A percentile compares a stretch with the other conserved stretches of the same genome.
phyloP scores from a whole-genome alignment of 306 rosid genomes.

The Begonia peltatifolia region DNA sequence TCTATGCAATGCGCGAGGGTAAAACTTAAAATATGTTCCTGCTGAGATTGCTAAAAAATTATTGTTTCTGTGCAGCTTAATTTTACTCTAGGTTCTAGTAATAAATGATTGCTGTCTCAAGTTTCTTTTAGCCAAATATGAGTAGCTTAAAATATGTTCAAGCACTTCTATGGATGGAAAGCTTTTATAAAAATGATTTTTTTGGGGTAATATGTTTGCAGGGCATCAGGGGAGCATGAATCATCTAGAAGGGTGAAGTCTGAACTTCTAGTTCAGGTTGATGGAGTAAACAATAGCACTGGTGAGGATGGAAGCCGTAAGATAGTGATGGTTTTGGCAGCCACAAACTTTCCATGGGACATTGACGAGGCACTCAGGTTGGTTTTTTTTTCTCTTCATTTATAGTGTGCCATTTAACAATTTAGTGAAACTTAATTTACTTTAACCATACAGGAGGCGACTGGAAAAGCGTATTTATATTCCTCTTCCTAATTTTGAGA shows the following conservation, averaged over 20 bases:
- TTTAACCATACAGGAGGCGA: conserved; percentile 52
- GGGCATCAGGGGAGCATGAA: conserved; percentile 99
- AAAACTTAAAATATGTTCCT: conserved; percentile 4
- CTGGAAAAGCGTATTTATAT: conserved; percentile 88
- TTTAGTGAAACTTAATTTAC: neutral
- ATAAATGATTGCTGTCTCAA: no score
- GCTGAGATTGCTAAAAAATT: neutral
- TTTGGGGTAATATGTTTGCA: conserved; percentile 8
- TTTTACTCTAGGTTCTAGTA: no score
- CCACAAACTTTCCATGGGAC: conserved; percentile 95
- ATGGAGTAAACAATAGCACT: conserved; percentile 80
- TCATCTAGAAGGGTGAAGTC: conserved; percentile 98
- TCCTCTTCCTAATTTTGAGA: conserved; percentile 89
- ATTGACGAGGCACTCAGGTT: conserved; percentile 90
- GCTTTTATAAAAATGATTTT: no score
- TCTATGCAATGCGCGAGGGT: conserved; percentile 96
- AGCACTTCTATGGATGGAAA: no score
- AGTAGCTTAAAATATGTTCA: no score
- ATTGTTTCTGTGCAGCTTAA: no score
- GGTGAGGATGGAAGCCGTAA: conserved; percentile 87
- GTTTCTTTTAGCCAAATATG: no score
- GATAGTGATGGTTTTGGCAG: conserved; percentile 90
- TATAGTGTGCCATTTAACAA: neutral
- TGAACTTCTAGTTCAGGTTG: conserved; percentile 97
- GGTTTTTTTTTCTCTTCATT: conserved; percentile 8